Percentiles rank a stretch among this genome's conserved stretches.
Conservation (phyloP, 306 rosid species). For the Malus fusca region DNA sequence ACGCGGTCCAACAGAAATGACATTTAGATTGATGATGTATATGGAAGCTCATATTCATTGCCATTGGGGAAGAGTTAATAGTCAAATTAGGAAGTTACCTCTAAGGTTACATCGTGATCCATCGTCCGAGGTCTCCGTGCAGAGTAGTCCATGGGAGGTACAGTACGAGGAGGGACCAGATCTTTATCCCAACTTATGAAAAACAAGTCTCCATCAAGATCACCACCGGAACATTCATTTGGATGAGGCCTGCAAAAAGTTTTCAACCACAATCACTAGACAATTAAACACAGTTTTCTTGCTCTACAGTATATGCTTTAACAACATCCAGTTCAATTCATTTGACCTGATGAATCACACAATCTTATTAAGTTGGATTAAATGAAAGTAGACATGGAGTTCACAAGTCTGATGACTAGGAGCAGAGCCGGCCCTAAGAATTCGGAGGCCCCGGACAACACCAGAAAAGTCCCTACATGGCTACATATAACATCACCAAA, state of each 20-base stretch:
- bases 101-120: slow-evolving; percentile 70
- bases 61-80: neutral
- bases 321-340: neutral
- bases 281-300: neutral
- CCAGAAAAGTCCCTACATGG: too few species aligned
- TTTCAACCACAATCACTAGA: slow-evolving; percentile 12
- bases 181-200: slow-evolving; percentile 79
- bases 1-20: slow-evolving; percentile 5
- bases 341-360: neutral
- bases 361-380: neutral
- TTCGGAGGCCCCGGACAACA: too few species aligned
- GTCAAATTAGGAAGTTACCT: slow-evolving; percentile 38
- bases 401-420: neutral
- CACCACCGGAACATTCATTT: slow-evolving; percentile 98
- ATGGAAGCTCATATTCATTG: neutral
- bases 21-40: neutral
- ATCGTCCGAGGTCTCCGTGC: slow-evolving; percentile 82
- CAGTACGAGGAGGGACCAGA: slow-evolving; percentile 57
- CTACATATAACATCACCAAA: too few species aligned
- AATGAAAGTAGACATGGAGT: neutral
- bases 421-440: too few species aligned
- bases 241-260: slow-evolving; percentile 81
- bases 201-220: slow-evolving; percentile 90
- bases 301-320: neutral
- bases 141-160: slow-evolving; percentile 72